Percentiles rank a stretch among this genome's conserved stretches.
phyloP scores from a whole-genome alignment of 1,284 basidiomycete genomes.

The Sanghuangporus sanghuang region DNA sequence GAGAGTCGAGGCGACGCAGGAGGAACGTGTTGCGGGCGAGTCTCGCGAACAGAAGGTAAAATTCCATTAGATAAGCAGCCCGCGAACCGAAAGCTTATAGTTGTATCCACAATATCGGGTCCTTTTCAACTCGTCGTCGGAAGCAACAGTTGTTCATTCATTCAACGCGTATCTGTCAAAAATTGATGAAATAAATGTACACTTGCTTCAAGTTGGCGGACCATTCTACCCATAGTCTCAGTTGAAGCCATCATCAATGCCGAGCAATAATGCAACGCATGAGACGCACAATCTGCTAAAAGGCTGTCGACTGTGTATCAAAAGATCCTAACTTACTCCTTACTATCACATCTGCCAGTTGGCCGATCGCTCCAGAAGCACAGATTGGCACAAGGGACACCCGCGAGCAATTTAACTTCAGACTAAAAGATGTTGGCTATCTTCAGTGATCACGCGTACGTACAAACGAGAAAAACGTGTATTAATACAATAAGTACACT shows the following conservation, averaged over 20 bases:
- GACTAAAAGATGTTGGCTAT: background rate
- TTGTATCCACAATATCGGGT: background rate
- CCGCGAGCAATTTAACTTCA: background rate
- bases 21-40: conserved; percentile 1
- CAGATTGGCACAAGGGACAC: background rate
- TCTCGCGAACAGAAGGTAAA: conserved; percentile 4
- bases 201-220: background rate
- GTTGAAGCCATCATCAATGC: background rate
- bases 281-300: background rate
- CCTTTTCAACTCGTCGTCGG: background rate
- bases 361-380: background rate
- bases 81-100: background rate
- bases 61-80: background rate
- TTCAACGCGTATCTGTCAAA: too few relatives aligned
- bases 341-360: background rate
- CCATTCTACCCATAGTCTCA: background rate
- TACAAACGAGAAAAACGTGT: background rate
- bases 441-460: too few relatives aligned
- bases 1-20: background rate
- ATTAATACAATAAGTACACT: background rate
- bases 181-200: background rate
- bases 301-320: background rate
- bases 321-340: background rate
- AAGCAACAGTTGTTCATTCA: background rate
- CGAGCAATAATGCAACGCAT: background rate